Conservation (phyloP, 2,329 filamentous ascomycete species). For the Sporothrix pallida region DNA sequence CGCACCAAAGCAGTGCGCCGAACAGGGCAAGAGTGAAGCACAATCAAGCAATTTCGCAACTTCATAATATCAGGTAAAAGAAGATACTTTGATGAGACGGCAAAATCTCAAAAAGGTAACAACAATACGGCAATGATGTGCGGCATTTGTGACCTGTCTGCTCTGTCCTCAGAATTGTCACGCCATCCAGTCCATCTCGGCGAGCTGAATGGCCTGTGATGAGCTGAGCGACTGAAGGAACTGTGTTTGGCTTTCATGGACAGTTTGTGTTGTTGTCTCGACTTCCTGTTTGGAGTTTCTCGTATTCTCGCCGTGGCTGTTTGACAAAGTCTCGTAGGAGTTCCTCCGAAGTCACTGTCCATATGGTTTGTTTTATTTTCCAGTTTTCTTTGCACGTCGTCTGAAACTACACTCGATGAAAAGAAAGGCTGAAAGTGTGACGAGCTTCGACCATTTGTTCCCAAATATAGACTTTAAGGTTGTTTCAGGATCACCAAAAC, state of each 20-base stretch:
- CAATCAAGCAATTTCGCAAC: no score
- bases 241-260: background rate
- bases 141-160: background rate
- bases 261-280: no score
- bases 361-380: no score
- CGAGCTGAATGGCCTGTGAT: background rate
- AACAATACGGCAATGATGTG: background rate
- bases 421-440: background rate
- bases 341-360: background rate
- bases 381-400: no score
- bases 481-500: conserved; percentile 31
- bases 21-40: background rate
- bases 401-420: background rate
- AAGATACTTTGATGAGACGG: no score
- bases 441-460: background rate
- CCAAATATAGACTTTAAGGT: conserved; percentile 31
- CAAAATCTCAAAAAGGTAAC: background rate
- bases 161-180: background rate
- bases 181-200: background rate
- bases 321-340: no score
- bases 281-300: no score
- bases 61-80: no score
- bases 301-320: no score
- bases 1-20: background rate
- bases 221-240: background rate